Base-by-base conservation (phyloP, 768 basidiomycete species). In the Boletus vinaceobasis region DNA sequence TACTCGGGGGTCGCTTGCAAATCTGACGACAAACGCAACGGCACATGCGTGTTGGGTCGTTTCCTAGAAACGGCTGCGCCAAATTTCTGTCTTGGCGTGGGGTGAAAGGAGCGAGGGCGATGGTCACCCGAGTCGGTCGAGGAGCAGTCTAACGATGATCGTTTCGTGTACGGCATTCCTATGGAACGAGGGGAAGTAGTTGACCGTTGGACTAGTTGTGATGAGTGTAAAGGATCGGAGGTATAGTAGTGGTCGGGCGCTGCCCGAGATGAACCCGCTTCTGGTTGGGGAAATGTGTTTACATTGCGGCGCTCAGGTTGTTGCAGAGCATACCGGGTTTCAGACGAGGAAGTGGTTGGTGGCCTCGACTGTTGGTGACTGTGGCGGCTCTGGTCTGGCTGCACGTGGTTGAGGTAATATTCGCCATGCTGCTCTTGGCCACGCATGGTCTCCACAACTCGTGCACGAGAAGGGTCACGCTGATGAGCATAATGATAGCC, bases 1-100 rank as follows among this genome's bases (percentile, higher is more conserved):
- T 55, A 81, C 79, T 80, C 77, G 27, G 73, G 50, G 17, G 71
- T 73, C 4, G 74, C 79, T 21, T 72, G 74, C 42, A 81, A 62
- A 43, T 68, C 74, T 0, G 79, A 78, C 10, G 79, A 81, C 33
- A 81, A 65, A 23, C 79, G 73, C 36, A 75, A 57, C 11, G 69
- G 66, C 1, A 60, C 57, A 50, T 71, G 67, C 0, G 57, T 5
- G 45, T 69, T 68, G 17, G 63, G 50, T 26, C 66, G 71, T 48
- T 66, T 74, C 43, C 62, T 52, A 32, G 57, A 38, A 42, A 51
- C 26, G 40, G 47, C 14, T 9, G 55, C 11, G 2, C 59, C 58
- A 1, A 49, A 17, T 45, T 69, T 68, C 45, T 66, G 66, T 49
- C 57, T 66, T 36, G 64, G 55, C 40, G 54, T 39, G 13, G 59